Evolutionary conservation across 1,284 basidiomycete species (phyloP), one percentile per base, ranked within the genome.

Genomic region (Neotropicomus parvogracilis): DNA sequence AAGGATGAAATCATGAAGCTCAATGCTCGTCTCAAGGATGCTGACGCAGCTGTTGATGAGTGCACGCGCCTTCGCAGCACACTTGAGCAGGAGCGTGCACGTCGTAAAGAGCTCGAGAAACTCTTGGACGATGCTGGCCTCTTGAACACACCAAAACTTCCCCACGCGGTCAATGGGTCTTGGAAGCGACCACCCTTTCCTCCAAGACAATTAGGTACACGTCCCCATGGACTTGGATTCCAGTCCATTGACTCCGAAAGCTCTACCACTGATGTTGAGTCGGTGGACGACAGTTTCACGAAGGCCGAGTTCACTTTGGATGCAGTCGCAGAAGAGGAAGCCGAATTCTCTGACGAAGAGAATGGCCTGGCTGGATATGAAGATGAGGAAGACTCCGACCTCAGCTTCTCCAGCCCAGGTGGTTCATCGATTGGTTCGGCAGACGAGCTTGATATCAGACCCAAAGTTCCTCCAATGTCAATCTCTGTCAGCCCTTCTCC

Each of bases 241-340:
- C 69, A 74, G 43, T 85, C 83, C 7, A 65, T 81, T 19, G 84
- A 85, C 56, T 86, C 84, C 6, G 73, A 77, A 54, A 64, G 72
- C 46, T 83, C 81, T 9, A 67, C 71, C 6, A 83, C 83, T 0
- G 85, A 85, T 55, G 81, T 85, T 17, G 85, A 86, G 52, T 78
- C 75, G 6, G 63, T 72, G 16, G 78, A 78, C 44, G 74, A 70
- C 33, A 59, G 65, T 27, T 52, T 62, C 19, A 61, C 66, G 5
- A 69, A 70, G 46, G 69, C 66, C 33, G 62, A 62, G 27, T 72
- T 75, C 44, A 69, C 75, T 12, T 70, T 85, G 58, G 82, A 81
- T 58, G 70, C 72, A 13, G 80, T 85, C 14, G 60, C 59, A 13
- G 80, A 82, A 56, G 80, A 78, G 35, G 75, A 78, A 16, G 76